phyloP scores from a whole-genome alignment of 495 filamentous ascomycete genomes.

The Lasiosphaeria ovina region DNA sequence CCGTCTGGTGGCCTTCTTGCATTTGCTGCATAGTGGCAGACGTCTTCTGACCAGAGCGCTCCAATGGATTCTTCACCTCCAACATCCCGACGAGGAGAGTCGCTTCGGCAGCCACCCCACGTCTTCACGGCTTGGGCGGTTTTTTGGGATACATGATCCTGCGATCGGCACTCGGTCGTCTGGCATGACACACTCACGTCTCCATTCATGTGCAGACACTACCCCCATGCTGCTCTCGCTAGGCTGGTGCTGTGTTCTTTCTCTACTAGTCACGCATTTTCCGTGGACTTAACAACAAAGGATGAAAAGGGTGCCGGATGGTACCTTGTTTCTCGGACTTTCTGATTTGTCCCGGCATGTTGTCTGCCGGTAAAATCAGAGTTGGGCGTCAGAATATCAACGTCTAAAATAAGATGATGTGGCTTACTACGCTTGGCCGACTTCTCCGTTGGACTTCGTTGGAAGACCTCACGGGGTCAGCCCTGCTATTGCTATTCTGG shows the following conservation, averaged over 20 bases:
- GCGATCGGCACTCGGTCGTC: constrained; percentile 24
- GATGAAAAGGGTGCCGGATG: neutral
- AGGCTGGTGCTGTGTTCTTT: neutral
- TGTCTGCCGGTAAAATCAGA: constrained; percentile 4
- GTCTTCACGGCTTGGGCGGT: constrained; percentile 10
- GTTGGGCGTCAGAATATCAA: constrained; percentile 6
- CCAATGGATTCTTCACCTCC: constrained; percentile 17
- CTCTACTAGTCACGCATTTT: neutral
- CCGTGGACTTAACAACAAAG: neutral
- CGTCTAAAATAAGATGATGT: neutral
- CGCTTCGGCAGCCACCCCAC: constrained; percentile 5
- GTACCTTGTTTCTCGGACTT: neutral
- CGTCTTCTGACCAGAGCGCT: constrained; percentile 17
- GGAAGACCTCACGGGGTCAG: neutral
- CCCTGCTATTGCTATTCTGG: neutral
- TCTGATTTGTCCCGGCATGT: neutral
- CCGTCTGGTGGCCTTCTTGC: constrained; percentile 3
- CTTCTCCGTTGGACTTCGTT: neutral
- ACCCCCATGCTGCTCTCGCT: neutral
- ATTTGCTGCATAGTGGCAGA: constrained; percentile 15
- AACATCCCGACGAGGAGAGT: neutral
- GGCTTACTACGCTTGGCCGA: neutral
- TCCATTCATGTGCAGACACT: constrained; percentile 1
- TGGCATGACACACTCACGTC: constrained; percentile 7
- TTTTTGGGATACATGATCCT: neutral